phyloP scores from a whole-genome alignment of 148 eudicot genomes.

The Rhododendron ferrugineum region DNA sequence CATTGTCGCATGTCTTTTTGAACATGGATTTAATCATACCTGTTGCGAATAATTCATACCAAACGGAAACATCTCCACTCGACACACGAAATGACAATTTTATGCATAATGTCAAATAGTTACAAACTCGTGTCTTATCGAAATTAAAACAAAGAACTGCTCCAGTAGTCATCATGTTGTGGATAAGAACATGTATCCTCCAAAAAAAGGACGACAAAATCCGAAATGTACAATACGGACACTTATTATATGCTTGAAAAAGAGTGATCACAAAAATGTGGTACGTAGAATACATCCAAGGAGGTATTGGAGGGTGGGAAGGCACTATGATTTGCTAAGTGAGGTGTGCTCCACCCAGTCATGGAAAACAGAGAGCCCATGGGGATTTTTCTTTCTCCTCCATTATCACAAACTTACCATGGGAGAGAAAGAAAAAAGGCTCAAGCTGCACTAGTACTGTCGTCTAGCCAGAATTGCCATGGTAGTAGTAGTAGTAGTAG shows the following conservation, averaged over 20 bases:
- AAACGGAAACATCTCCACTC: too few relatives aligned
- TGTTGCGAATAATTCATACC: not conserved
- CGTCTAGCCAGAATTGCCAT: not conserved
- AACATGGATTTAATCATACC: not conserved
- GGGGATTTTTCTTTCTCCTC: not conserved
- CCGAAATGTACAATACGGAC: not conserved
- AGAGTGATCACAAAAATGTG: not conserved
- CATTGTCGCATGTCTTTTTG: not conserved
- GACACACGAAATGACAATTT: not conserved
- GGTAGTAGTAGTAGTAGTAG: not conserved
- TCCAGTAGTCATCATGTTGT: too few relatives aligned
- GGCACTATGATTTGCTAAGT: not conserved
- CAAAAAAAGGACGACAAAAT: not conserved
- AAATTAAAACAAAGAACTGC: not conserved
- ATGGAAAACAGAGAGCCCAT: not conserved
- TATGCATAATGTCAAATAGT: not conserved
- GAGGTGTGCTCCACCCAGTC: constrained; percentile 4
- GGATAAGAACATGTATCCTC: not conserved
- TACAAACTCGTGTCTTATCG: not conserved
- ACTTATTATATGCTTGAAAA: not conserved
- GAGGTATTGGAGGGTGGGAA: too few relatives aligned
- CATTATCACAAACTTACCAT: not conserved
- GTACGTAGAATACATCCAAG: too few relatives aligned
- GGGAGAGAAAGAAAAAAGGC: too few relatives aligned
- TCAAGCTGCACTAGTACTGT: not conserved